Evolutionary conservation across 768 basidiomycete genomes (phyloP), one percentile per base, ranked within the genome.

Genomic region (Tylopilus plumbeoviolaceoides): DNA sequence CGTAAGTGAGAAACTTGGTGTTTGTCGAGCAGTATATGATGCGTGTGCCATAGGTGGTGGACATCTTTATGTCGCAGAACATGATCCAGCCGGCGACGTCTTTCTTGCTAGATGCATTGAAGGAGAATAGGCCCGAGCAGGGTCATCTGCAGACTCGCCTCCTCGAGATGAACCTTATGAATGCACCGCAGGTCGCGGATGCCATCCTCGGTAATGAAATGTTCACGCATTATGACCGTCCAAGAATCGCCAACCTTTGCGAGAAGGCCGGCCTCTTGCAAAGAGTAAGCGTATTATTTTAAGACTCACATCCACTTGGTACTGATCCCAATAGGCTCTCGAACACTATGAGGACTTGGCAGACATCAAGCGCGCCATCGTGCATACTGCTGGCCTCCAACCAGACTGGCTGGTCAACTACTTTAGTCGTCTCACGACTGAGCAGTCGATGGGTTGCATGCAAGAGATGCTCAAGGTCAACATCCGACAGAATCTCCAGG

Each of bases 41-140:
- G 42, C 43, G 47, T 30, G 43, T 43, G n/a, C 51, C 30, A 43
- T 28, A 89, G 85, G 90, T 98, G 50, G 94, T 98, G 55, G 97
- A 99, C 64, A 97, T 98, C 63, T 98, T 99, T 78, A 97, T 98
- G 93, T 89, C 89, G 0, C 95, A 97, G 68, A 98, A 98, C 73
- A 92, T 98, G 93, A 95, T 98, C 53, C 97, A 98, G 70, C 95
- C 95, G 18, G 97, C 97, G 6, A 99, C 97, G 0, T 95, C 93
- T 1, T 98, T 99, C 85, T 75, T 98, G 44, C 75, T 99, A 53
- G 97, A 98, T 65, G 97, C 95, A 20, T 78, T 99, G 62, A 98
- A 99, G 76, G 97, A 99, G 51, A 98, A 99, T 77, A 89, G 89
- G 67, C 91, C 95, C 0, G 97, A 99, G 70, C 95, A 99, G 66